phyloP scores from a whole-genome alignment of 208 protist species.

The Acanthamoeba royreba region DNA sequence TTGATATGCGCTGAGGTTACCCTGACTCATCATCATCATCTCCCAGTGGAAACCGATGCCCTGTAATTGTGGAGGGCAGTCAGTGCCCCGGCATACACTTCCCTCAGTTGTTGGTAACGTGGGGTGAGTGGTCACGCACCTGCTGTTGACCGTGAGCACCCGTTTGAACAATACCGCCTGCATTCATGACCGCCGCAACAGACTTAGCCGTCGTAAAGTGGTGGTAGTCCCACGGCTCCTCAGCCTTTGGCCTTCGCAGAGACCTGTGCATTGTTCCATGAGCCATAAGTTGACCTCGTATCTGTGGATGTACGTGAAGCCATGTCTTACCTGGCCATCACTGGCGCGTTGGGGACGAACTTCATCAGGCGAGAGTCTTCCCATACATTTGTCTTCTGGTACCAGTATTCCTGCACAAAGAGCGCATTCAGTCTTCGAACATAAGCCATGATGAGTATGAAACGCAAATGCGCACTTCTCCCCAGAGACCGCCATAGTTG shows the following conservation, averaged over 20 bases:
- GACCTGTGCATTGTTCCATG: not conserved
- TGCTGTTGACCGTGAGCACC: conserved; percentile 27
- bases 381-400: not conserved
- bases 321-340: not conserved
- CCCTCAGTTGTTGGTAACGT: too few species aligned
- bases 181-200: not conserved
- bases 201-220: not conserved
- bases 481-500: conserved; percentile 8
- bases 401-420: not conserved
- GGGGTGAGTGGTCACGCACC: too few species aligned
- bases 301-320: not conserved
- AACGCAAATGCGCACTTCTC: too few species aligned
- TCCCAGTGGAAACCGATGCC: conserved; percentile 4
- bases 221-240: not conserved
- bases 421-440: not conserved
- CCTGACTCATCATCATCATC: not conserved
- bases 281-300: not conserved
- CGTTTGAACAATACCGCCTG: not conserved
- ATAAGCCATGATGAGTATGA: too few species aligned
- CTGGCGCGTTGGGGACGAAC: not conserved
- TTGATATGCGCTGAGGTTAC: not conserved
- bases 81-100: too few species aligned
- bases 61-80: not conserved
- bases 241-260: not conserved
- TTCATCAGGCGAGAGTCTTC: not conserved